Evolutionary conservation across 202 grass and related monocot genomes (phyloP), one percentile per base, ranked within the genome.

Genomic region (Schoenoplectus triqueter): DNA sequence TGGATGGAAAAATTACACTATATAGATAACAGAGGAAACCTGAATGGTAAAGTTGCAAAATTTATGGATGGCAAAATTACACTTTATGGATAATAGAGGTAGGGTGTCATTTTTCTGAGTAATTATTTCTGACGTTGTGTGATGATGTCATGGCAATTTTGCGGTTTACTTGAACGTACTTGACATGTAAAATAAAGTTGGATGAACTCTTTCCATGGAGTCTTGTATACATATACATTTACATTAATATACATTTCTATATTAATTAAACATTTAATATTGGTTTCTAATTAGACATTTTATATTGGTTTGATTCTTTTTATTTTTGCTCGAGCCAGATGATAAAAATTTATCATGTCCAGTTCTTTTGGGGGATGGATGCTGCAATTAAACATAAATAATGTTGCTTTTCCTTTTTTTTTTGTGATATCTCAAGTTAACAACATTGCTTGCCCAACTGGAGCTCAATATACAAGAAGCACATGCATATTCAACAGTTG

Each of bases 391-490:
- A 51, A 50, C 46, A 18, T 31, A 31, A 31, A 31, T 31, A 74
- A 20, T 74, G 48, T 31, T 31, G 31, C 31, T 31, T 31, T 31
- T 56, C 11, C 1, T 78, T 2, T 80, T 63, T 47, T 41, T 80
- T 80, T 80, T 17, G 13, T 64, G 11, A 49, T 62, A 18, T 66
- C 7, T 11, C 46, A 49, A 97, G 94, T 63, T 97, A 88, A 94
- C 94, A 2, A 82, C 85, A 76, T 87, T 97, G 86, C 89, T 97
- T 75, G 86, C 84, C 42, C 87, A 91, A 31, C 87, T 97, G 80
- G 89, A 91, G 45, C 92, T 97, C 66, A 97, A 97, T 88, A 97
- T 97, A 73, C 90, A 91, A 88, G 92, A 97, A 92, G 94, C 92
- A 6, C 92, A 97, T 91, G 92, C 92, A 91, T 97, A 91, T 91